phyloP scores from a whole-genome alignment of 306 rosid genomes.

The Pterocarpus macrocarpus region DNA sequence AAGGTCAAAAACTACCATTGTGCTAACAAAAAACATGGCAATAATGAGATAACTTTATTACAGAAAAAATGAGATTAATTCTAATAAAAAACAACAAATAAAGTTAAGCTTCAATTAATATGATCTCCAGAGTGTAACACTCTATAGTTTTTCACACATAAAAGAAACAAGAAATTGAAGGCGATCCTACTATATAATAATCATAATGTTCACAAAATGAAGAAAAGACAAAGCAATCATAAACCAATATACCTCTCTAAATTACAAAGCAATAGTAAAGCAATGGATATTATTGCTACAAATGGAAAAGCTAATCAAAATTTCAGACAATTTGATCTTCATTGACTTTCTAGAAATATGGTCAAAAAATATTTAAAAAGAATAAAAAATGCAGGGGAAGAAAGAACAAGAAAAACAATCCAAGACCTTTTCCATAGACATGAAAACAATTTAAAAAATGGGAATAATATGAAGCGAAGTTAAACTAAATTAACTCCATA shows the following conservation, averaged over 20 bases:
- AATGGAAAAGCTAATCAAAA: constrained; percentile 7
- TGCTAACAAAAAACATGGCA: constrained; percentile 19
- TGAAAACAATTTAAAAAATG: constrained; percentile 32
- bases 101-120: constrained; percentile 30
- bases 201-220: constrained; percentile 21
- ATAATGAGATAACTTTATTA: constrained; percentile 22
- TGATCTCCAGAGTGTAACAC: constrained; percentile 25
- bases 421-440: constrained; percentile 14
- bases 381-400: not conserved
- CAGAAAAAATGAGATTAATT: constrained; percentile 33
- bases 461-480: not conserved
- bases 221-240: constrained; percentile 29
- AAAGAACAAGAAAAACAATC: constrained; percentile 7
- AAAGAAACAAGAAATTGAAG: constrained; percentile 37
- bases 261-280: constrained; percentile 15
- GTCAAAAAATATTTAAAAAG: not conserved
- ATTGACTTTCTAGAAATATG: constrained; percentile 13
- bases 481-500: constrained; percentile 20
- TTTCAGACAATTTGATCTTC: constrained; percentile 15
- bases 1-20: constrained; percentile 18
- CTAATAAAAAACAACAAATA: constrained; percentile 21
- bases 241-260: not conserved
- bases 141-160: constrained; percentile 22
- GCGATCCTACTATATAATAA: constrained; percentile 32
- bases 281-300: constrained; percentile 12